Evolutionary conservation across 192 early-diverging fungal species (phyloP), one percentile per base, ranked within the genome.

Genomic region (Haplosporangium gracile): DNA sequence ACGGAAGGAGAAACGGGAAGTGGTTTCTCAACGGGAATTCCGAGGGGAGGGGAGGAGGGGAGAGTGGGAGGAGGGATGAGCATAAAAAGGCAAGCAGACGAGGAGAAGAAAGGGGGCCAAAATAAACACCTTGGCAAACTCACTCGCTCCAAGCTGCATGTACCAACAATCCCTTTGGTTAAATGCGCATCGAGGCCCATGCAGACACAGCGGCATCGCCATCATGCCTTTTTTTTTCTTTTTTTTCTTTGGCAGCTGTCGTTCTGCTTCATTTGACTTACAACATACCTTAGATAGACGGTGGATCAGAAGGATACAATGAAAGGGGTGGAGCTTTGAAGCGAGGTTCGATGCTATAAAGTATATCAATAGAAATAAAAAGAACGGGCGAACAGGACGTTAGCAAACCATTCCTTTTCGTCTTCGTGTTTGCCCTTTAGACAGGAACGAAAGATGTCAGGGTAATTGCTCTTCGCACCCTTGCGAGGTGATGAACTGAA

Each of bases 11-110:
- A 4, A 39, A 71, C 70, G 70, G 70, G 70, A 71, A 71, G 70
- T 42, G 38, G 70, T 38, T 42, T 42, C 70, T 71, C 70, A 71
- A 42, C 70, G 70, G 70, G 70, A 71, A 42, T 71, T 71, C 70
- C 38, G 40, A 71, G 70, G 70, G 40, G 70, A 71, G 40, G 70
- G 22, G 70, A 20, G n/a, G 70, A 42, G n/a, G 24, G 39, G 38
- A 71, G 4, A 26, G n/a, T 2, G 34, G 11, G 38, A 42, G 11
- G 13, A 15, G 70, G 18, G 36, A 24, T 6, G 32, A 6, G 18
- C 69, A 70, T 15, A 70, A 70, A 34, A 70, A 34, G 26, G 13
- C 34, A 38, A 36, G 68, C 32, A 71, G 38, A 42, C 22, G 36
- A 42, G 40, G 38, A 11, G 40, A 38, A 10, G 6, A 16, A 40